Conservation (phyloP, 371 early-diverging fungal species). For the Saksenaea oblongispora region DNA sequence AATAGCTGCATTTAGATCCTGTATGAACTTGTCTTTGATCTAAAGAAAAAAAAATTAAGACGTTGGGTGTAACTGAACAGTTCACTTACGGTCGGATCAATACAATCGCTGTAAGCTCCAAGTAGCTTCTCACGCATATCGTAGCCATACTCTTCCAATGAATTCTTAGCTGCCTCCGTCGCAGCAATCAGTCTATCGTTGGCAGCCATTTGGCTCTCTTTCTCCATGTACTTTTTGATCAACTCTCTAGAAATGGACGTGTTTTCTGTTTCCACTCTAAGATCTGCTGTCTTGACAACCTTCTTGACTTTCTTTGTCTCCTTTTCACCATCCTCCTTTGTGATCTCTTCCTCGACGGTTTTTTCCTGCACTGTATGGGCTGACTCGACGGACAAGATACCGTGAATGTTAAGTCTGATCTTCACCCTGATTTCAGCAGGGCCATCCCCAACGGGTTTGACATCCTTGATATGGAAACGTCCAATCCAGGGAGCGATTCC, state of each 20-base stretch:
- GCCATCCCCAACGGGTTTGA: slow-evolving; percentile 47
- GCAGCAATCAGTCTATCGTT: slow-evolving; percentile 89
- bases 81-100: slow-evolving; percentile 61
- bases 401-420: slow-evolving; percentile 85
- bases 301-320: slow-evolving; percentile 79
- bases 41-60: not conserved
- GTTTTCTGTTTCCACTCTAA: slow-evolving; percentile 71
- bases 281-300: slow-evolving; percentile 86
- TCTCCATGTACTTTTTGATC: slow-evolving; percentile 67
- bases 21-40: slow-evolving; percentile 69
- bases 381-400: slow-evolving; percentile 79
- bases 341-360: slow-evolving; percentile 69
- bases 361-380: slow-evolving; percentile 91
- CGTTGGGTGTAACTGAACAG: too few relatives aligned
- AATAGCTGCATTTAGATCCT: slow-evolving; percentile 78
- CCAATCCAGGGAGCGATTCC: slow-evolving; percentile 77
- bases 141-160: slow-evolving; percentile 97
- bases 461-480: slow-evolving; percentile 64
- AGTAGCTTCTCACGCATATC: slow-evolving; percentile 88
- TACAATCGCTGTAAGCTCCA: slow-evolving; percentile 70
- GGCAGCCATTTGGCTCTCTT: slow-evolving; percentile 85
- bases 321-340: slow-evolving; percentile 62
- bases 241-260: slow-evolving; percentile 57
- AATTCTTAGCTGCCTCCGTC: slow-evolving; percentile 93
- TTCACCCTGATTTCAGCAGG: slow-evolving; percentile 89